These are phyloP conservation scores for Hanseniaspora guilliermondii DNA, from an alignment of 805 yeast genomes.

Conservation along the genomic window DNA sequence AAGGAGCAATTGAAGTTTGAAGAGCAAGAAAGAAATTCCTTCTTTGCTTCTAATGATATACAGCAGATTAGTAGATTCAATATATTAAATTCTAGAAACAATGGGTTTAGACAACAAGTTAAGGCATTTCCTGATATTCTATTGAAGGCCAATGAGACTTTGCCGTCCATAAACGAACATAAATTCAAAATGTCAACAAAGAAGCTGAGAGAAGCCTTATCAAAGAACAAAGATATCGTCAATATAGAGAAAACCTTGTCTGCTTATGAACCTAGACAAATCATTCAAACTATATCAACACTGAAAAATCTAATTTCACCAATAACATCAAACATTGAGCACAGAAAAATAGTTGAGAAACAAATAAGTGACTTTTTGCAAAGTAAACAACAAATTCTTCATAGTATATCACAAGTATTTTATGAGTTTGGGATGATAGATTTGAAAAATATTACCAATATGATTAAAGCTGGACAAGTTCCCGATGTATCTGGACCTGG, in stretches of 20 bases:
- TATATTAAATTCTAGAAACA: slow-evolving; percentile 1
- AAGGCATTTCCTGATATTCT: slow-evolving; percentile 36
- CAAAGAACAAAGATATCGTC: slow-evolving; percentile 45
- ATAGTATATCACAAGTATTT: slow-evolving; percentile 61
- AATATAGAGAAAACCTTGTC: slow-evolving; percentile 41
- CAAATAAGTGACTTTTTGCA: slow-evolving; percentile 43
- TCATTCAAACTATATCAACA: slow-evolving; percentile 56
- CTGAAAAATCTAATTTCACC: slow-evolving; percentile 39
- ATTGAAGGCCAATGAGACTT: slow-evolving; percentile 41
- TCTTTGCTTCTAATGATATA: slow-evolving; percentile 9
- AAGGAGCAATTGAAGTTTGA: slow-evolving; percentile 8
- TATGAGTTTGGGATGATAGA: slow-evolving; percentile 59
- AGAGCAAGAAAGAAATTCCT: slow-evolving; percentile 11
- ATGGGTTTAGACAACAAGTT: slow-evolving; percentile 10
- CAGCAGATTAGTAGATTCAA: slow-evolving; percentile 12
- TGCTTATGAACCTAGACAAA: slow-evolving; percentile 46
- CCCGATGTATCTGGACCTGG: not conserved
- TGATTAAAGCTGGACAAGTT: slow-evolving; percentile 8
- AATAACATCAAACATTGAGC: not conserved
- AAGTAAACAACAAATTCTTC: slow-evolving; percentile 45
- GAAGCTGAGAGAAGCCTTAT: not conserved
- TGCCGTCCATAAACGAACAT: slow-evolving; percentile 38
- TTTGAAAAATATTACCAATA: not conserved
- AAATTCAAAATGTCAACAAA: slow-evolving; percentile 31
- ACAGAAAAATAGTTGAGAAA: slow-evolving; percentile 21